Percentiles rank a stretch among this genome's conserved stretches.
phyloP scores from a whole-genome alignment of 1,139 yeast genomes.

The Nematodospora anomalae region DNA sequence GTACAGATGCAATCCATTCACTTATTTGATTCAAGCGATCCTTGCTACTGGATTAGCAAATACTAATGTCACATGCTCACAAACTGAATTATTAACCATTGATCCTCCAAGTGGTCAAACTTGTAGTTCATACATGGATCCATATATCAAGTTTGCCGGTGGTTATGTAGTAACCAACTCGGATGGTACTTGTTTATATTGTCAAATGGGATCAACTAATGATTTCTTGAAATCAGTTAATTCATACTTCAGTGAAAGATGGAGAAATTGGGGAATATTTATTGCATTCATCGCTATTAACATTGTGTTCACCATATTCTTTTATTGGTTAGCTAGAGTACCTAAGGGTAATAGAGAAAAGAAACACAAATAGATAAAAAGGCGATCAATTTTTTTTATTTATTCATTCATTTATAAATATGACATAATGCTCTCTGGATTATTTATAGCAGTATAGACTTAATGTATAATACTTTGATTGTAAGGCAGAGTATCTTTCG shows the following conservation, averaged over 20 bases:
- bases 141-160: constrained; percentile 47
- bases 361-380: constrained; percentile 18
- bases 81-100: constrained; percentile 27
- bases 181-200: constrained; percentile 46
- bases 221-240: constrained; percentile 46
- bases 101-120: constrained; percentile 49
- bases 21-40: constrained; percentile 48
- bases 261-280: constrained; percentile 73
- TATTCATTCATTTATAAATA: no score
- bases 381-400: no score
- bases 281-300: constrained; percentile 51
- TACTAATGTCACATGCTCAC: constrained; percentile 26
- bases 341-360: constrained; percentile 46
- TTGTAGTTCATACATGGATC: constrained; percentile 53
- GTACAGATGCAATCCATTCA: constrained; percentile 67
- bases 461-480: no score
- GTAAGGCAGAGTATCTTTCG: no score
- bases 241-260: constrained; percentile 47
- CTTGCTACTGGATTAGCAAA: constrained; percentile 29
- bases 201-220: constrained; percentile 52
- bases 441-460: no score
- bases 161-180: constrained; percentile 39
- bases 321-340: constrained; percentile 78
- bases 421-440: no score
- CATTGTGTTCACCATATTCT: constrained; percentile 47